phyloP scores from a whole-genome alignment of 495 filamentous ascomycete genomes.

The Neurospora tetraspora region DNA sequence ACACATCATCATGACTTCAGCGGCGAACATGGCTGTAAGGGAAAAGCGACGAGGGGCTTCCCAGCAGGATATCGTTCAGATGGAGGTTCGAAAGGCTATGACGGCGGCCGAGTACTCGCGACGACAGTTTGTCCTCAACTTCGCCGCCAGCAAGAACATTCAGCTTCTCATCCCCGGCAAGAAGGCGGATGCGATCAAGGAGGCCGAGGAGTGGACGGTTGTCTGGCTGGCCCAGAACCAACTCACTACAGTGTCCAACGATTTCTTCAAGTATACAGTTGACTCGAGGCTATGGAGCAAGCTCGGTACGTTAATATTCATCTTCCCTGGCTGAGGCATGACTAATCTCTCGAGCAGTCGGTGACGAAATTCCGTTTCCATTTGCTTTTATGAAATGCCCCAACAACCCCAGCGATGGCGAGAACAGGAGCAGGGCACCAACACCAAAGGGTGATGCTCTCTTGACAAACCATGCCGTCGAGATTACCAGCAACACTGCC shows the following conservation, averaged over 20 bases:
- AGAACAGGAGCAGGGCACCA: background rate
- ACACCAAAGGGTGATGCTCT: slow-evolving; percentile 3
- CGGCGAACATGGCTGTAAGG: slow-evolving; percentile 21
- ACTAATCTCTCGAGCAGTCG: slow-evolving; percentile 11
- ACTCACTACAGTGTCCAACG: slow-evolving; percentile 12
- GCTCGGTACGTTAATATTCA: slow-evolving; percentile 8
- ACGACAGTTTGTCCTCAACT: slow-evolving; percentile 25
- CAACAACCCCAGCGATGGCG: background rate
- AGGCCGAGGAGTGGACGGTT: slow-evolving; percentile 20
- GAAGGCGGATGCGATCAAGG: slow-evolving; percentile 21
- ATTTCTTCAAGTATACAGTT: slow-evolving; percentile 23
- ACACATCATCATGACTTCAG: slow-evolving; percentile 9
- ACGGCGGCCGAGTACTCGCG: slow-evolving; percentile 24
- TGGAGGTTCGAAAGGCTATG: slow-evolving; percentile 21
- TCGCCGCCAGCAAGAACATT: slow-evolving; percentile 18
- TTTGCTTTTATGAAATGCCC: slow-evolving; percentile 19
- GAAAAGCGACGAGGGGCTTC: slow-evolving; percentile 15
- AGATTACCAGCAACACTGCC: background rate
- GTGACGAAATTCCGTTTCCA: slow-evolving; percentile 14
- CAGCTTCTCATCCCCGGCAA: slow-evolving; percentile 22
- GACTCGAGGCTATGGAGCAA: slow-evolving; percentile 17
- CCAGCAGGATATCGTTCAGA: slow-evolving; percentile 15
- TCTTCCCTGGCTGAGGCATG: background rate
- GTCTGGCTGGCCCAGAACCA: slow-evolving; percentile 15
- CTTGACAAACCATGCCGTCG: background rate